phyloP scores from a whole-genome alignment of 805 yeast genomes.

The Lipomyces japonicus region DNA sequence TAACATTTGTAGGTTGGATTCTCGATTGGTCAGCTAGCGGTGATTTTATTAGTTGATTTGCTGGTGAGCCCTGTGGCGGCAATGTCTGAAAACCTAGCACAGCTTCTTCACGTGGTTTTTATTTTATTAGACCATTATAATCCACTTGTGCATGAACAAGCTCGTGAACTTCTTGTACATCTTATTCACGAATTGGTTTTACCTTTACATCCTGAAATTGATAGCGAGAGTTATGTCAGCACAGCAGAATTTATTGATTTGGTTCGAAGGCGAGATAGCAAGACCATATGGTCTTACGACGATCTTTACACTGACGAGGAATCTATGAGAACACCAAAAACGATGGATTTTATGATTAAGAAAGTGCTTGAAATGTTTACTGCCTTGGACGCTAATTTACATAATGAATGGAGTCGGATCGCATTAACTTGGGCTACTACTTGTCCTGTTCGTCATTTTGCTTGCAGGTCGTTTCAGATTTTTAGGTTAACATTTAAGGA shows the following conservation, averaged over 20 bases:
- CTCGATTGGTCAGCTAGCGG: constrained; percentile 81
- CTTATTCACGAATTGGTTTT: constrained; percentile 62
- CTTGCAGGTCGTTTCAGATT: constrained; percentile 92
- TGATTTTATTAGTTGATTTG: constrained; percentile 79
- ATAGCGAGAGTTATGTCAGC: constrained; percentile 8
- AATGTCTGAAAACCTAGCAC: constrained; percentile 58
- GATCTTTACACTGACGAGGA: constrained; percentile 71
- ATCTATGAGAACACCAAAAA: constrained; percentile 80
- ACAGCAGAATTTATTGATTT: constrained; percentile 55
- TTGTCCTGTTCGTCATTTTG: constrained; percentile 94
- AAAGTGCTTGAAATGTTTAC: constrained; percentile 57
- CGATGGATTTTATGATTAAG: constrained; percentile 73
- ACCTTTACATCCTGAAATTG: constrained; percentile 44
- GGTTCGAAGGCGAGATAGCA: constrained; percentile 51
- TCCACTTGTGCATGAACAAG: constrained; percentile 77
- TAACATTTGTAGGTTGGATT: constrained; percentile 48
- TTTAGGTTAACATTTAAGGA: constrained; percentile 79
- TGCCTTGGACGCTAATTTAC: constrained; percentile 47
- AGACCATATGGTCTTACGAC: constrained; percentile 76
- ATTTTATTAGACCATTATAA: constrained; percentile 85
- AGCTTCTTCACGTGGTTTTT: constrained; percentile 72
- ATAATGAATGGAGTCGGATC: constrained; percentile 77
- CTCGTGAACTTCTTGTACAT: constrained; percentile 69
- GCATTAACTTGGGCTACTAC: constrained; percentile 94
- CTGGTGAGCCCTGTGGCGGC: constrained; percentile 64